Evolutionary conservation across 495 filamentous ascomycete species (phyloP), one percentile per base, ranked within the genome.

Genomic region (Clavariopsis aquatica): DNA sequence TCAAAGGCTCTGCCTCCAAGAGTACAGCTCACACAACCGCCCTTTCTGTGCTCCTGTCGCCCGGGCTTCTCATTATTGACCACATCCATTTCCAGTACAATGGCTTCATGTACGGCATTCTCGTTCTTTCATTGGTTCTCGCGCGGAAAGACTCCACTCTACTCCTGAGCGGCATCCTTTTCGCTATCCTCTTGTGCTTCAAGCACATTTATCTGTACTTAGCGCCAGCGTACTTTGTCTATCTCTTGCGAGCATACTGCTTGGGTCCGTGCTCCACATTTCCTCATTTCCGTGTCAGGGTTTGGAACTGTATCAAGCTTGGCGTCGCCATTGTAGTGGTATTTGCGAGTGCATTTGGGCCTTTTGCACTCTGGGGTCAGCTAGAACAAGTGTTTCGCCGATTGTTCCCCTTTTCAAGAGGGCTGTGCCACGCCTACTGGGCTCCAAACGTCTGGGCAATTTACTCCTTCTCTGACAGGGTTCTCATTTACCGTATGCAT

Each of bases 51-150:
- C 78, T 98, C 17, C 83, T 98, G 31, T 96, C 92, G 1, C 94
- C 94, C 1, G 94, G 93, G 28, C 83, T 98, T 12, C 80, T 98
- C 49, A 96, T 98, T 71, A 97, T 98, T 74, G 94, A 98, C 72
- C 94, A 98, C 73, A 95, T 98, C 65, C 94, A 98, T 74, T 98
- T 98, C 77, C 94, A 98, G 78, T 98, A 98, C 79, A 98, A 98
- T 76, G 94, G 94, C 54, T 92, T 92, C 77, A 83, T 98, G 72
- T 98, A 96, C 71, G 94, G 94, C 17, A 78, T 98, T 34, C 76
- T 98, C 41, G 83, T 97, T 23, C 78, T 92, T 31, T 97, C 93
- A 0, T 80, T 98, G 27, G 89, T 95, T 0, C 75, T 92, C 58
- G 91, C 90, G 1, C 87, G 91, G 38, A 87, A 89, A 56, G 85